Evolutionary conservation across 164 flowering plant species (phyloP), one percentile per base, ranked within the genome.

Genomic region (Magnolia kwangsiensis): DNA sequence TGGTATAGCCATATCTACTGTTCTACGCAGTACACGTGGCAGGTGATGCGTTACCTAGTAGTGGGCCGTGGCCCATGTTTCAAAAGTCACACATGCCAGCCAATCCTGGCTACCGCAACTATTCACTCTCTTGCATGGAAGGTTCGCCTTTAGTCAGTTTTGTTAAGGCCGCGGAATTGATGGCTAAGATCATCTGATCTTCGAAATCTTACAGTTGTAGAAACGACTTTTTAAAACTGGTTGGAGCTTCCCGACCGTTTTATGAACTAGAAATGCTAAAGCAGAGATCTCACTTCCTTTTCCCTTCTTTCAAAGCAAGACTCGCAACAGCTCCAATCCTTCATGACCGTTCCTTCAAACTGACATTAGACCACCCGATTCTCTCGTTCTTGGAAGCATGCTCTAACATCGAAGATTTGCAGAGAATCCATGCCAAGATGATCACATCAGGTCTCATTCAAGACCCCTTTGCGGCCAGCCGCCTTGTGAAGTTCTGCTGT

Each of bases 361-460:
- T 37, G 49, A 68, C 71, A 68, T 18, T 68, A 14, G 37, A 68
- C 49, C 50, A 68, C 49, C 71, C 71, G 29, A 37, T 24, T 68
- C 71, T 68, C 71, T 27, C 71, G 11, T 67, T 9, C 24, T 23
- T 67, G 37, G 70, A 67, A 27, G 14, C 37, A 67, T 67, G 70
- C 31, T 23, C 70, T 5, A 29, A 27, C 70, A 29, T 21, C 9
- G 24, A 67, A 23, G 31, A 67, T 21, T 29, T 67, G 70, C 70
- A 14, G 70, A 67, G 8, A 78, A 69, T 50, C 72, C 83, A 81
- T 27, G 79, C 81, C 13, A 78, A 78, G 63, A 55, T 78, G 72
- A 81, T 81, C 49, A 72, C 76, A 74, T 72, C 73, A 37, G 65
- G 69, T 37, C 68, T 20, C 71, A 73, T 81, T 8, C 61, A 68